Evolutionary conservation across 805 yeast species (phyloP), one percentile per base, ranked within the genome.

Genomic region (Clavispora vitiphila): DNA sequence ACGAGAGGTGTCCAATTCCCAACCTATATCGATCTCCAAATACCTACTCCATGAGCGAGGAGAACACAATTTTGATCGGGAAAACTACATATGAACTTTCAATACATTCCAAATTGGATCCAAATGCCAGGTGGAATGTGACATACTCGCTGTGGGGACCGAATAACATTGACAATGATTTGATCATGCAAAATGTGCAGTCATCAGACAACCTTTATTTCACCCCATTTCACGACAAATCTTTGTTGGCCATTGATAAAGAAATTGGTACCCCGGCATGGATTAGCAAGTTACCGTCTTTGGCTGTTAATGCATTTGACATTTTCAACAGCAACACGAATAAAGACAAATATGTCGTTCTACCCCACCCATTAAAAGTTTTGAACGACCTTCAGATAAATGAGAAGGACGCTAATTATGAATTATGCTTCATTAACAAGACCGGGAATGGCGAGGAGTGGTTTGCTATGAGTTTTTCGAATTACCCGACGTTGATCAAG

Each of bases 111-210:
- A 78, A 75, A 51, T 74, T 78, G 45, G 78, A 79, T 46, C 65
- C 82, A 0, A 59, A 57, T 41, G 51, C 64, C 2, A 76, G 81
- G 2, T 90, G 96, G 93, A 86, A 88, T 54, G 86, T 93, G 14
- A 81, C 90, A 0, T 89, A 84, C 56, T 74, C 95, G 1, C 74
- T 83, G 27, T 93, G 97, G 96, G 95, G 93, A 8, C 95, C 96
- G 35, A 91, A 91, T 60, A 81, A 86, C 49, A 67, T 89, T 39
- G 96, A 91, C 60, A 67, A 65, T 34, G 83, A 78, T 50, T 63
- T 78, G 37, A 62, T 72, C 52, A 42, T 50, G 41, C 80, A 79
- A 49, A 65, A 65, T 37, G 68, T 71, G 18, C 65, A 65, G 39
- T 80, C 95, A 3, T 58, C 72, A 14, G 98, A 90, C 61, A 80